These are phyloP conservation scores for Tulasnella sp. DNA, from an alignment of 768 basidiomycete genomes.

Conservation along the genomic window DNA sequence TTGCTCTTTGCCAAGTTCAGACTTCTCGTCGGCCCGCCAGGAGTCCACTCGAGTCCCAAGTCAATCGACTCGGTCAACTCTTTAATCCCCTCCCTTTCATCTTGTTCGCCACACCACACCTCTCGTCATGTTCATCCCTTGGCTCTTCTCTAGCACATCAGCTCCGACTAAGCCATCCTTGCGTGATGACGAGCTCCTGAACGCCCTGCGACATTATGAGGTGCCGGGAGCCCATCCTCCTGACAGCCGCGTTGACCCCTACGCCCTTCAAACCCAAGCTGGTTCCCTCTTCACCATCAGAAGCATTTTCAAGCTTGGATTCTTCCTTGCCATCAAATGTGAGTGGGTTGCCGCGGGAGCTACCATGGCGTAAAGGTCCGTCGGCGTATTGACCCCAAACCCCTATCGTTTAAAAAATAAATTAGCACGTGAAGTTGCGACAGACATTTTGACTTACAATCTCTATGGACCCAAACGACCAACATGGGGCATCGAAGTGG, in stretches of 20 bases:
- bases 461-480: slow-evolving; percentile 81
- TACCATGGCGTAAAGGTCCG: neutral
- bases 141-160: no score
- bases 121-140: no score
- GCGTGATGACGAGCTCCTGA: neutral
- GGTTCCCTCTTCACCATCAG: neutral
- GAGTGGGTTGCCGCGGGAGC: no score
- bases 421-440: slow-evolving; percentile 38
- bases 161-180: no score
- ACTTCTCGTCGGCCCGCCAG: no score
- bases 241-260: slow-evolving; percentile 4
- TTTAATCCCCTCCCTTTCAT: no score
- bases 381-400: neutral
- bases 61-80: no score
- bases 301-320: neutral
- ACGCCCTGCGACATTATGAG: neutral
- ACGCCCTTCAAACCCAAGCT: neutral
- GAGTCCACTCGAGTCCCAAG: no score
- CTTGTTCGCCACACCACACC: no score
- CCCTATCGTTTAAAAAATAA: neutral
- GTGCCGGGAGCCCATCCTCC: neutral
- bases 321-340: neutral
- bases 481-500: slow-evolving; percentile 94
- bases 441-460: slow-evolving; percentile 66
- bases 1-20: no score